These are phyloP conservation scores for Cladosporium halotolerans DNA, from an alignment of 2,329 filamentous ascomycete species.

Conservation along the genomic window DNA sequence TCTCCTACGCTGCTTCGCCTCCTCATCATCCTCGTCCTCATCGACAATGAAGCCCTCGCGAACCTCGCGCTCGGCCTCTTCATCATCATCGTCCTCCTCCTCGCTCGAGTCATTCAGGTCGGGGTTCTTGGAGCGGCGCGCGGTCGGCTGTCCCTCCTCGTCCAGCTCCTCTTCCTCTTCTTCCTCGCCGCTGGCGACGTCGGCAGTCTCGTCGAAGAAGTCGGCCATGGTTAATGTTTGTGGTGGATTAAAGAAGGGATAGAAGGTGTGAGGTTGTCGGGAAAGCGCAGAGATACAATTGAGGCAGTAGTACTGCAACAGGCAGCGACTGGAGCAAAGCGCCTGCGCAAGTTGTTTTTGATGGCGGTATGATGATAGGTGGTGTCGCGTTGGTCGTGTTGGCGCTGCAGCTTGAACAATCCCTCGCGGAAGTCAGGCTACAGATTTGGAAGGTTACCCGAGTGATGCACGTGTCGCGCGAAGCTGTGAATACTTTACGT, in stretches of 20 bases:
- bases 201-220: constrained; percentile 70
- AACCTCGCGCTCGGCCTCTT: constrained; percentile 75
- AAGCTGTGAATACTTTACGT: too few species aligned
- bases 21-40: constrained; percentile 71
- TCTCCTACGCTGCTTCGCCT: constrained; percentile 54
- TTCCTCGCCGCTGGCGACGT: constrained; percentile 71
- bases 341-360: not conserved
- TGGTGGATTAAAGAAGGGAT: not conserved
- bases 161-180: constrained; percentile 79
- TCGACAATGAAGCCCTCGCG: constrained; percentile 91
- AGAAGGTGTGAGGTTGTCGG: not conserved
- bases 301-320: not conserved
- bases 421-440: not conserved
- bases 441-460: not conserved
- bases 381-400: not conserved
- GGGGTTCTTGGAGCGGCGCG: constrained; percentile 33
- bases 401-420: not conserved
- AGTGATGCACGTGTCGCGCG: not conserved
- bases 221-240: constrained; percentile 1
- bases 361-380: not conserved
- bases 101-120: constrained; percentile 78
- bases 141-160: constrained; percentile 47
- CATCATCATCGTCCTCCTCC: constrained; percentile 79
- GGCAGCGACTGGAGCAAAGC: not conserved
- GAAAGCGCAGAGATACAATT: not conserved